Evolutionary conservation across 192 early-diverging fungal genomes (phyloP), one percentile per base, ranked within the genome.

Genomic region (Phlyctochytrium arcticum): DNA sequence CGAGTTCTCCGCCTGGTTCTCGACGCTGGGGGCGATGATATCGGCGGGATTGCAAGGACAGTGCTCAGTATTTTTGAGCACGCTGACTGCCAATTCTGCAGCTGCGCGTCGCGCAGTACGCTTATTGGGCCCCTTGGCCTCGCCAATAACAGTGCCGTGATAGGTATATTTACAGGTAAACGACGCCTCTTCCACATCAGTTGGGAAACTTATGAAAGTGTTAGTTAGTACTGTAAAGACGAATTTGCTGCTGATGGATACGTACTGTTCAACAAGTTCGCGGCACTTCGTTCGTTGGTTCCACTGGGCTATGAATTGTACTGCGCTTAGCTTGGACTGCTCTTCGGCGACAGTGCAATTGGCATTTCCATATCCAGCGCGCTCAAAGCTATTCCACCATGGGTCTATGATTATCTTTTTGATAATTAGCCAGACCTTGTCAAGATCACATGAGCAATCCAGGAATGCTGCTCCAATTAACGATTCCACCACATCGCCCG

Each of bases 381-480:
- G 15, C 39, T 2, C 0, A 44, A 44, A 44, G 39, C 12, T 12
- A 19, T 44, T 12, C 67, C 57, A 62, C 58, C 50, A 69, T 1
- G 58, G 58, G 3, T 62, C 32, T 7, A 69, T 32, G 3, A 71
- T 30, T 9, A 60, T 70, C 3, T 8, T n/a, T 6, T 73, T 12
- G 8, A 81, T 54, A 4, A 77, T 57, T 0, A 21, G 26, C 70
- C 60, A 46, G 23, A 78, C 80, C 4, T 75, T 70, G 0, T 77
- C 75, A 46, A 85, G 54, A 63, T 87, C 67, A 69, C 91, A 92
- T 0, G 79, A 83, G 32, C 87, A 85, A 69, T 98, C 95, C 17
- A 98, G 77, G 65, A 89, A 92, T 15, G 93, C 75, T 4, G 95
- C 93, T 5, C 95, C 95, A 6, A 94, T 32, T 35, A 94, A 79